Conservation (phyloP, 306 rosid species). For the Mimosa bimucronata region DNA sequence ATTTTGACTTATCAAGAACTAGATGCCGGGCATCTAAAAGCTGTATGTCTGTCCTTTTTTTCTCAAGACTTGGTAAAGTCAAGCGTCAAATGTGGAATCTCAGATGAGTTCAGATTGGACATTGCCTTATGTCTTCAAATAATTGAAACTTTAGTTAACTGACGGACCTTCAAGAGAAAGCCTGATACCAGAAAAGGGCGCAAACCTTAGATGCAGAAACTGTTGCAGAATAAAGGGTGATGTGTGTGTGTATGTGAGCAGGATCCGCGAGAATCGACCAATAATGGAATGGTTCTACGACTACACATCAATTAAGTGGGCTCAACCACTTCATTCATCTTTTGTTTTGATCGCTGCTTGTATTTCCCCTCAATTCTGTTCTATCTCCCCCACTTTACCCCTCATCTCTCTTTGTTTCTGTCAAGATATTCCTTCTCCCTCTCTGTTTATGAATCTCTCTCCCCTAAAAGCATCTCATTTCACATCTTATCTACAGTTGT, state of each 20-base stretch:
- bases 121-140: constrained; percentile 13
- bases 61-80: constrained; percentile 71
- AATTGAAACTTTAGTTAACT: constrained; percentile 29
- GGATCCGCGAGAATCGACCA: background rate
- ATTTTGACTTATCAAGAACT: background rate
- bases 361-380: too few relatives aligned
- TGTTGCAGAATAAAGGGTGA: constrained; percentile 32
- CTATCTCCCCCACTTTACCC: too few relatives aligned
- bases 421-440: too few relatives aligned
- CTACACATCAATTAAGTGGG: background rate
- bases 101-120: constrained; percentile 58
- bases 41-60: background rate
- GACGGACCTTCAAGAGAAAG: constrained; percentile 1
- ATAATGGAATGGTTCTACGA: background rate
- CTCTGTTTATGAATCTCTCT: too few relatives aligned
- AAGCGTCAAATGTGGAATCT: constrained; percentile 56
- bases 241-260: constrained; percentile 24
- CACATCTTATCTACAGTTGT: too few relatives aligned
- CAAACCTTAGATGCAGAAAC: constrained; percentile 28
- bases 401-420: too few relatives aligned
- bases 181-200: constrained; percentile 5
- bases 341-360: background rate
- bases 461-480: too few relatives aligned
- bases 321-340: background rate
- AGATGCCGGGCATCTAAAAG: background rate